phyloP scores from a whole-genome alignment of 2,329 filamentous ascomycete species.

The Aspergillus vadensis region DNA sequence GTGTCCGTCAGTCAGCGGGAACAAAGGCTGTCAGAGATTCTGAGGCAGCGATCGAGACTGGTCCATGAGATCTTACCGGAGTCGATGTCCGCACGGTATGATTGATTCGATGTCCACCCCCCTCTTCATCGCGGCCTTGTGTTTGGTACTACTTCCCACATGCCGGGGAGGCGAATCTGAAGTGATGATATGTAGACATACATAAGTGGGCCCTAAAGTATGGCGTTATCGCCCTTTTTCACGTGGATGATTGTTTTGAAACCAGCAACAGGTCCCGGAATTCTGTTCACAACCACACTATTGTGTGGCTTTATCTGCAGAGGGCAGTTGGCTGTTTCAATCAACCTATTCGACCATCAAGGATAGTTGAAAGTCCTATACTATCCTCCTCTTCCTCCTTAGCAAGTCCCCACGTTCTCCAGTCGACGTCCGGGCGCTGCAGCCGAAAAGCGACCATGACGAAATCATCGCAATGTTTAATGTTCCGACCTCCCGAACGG shows the following conservation, averaged over 20 bases:
- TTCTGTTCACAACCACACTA: too few species aligned
- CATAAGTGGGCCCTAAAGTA: neutral
- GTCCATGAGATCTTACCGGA: neutral
- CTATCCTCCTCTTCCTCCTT: too few species aligned
- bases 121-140: neutral
- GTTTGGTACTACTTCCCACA: neutral
- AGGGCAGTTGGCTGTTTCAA: too few species aligned
- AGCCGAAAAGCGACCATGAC: constrained; percentile 12
- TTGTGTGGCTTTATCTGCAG: too few species aligned
- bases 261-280: neutral
- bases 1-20: neutral
- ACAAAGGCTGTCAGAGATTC: neutral
- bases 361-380: too few species aligned
- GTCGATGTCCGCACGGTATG: neutral
- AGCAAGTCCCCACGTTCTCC: neutral
- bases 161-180: neutral
- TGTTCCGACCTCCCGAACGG: constrained; percentile 1
- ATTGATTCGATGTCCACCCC: neutral
- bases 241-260: neutral
- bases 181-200: neutral
- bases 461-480: constrained; percentile 6
- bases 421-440: constrained; percentile 9
- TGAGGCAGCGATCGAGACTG: neutral
- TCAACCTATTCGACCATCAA: too few species aligned
- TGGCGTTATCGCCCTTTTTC: neutral